Base-by-base conservation (phyloP, 345 rosid species). In the Physaria fendleri region DNA sequence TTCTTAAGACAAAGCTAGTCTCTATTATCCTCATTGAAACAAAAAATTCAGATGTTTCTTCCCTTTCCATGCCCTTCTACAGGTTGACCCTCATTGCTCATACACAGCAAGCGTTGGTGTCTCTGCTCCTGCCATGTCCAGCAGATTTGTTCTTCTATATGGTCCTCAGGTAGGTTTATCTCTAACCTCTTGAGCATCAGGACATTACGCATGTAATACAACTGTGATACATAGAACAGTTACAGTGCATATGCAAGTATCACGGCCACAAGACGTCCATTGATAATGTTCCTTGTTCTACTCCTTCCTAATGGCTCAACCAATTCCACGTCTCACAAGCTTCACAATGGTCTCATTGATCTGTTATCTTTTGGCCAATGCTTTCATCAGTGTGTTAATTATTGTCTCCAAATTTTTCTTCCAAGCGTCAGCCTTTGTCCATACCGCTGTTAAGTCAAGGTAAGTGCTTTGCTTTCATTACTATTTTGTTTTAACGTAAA, bases 11-110 rank as follows among this genome's bases (percentile, higher is more conserved):
- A 56, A 29, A 23, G 39, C 52, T 35, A 20, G 32, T 35, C 59
- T 58, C 39, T 44, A 56, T 12, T 60, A 37, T 65, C 27, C 59
- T 33, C 46, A 50, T 18, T 66, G 34, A 46, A 46, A 38, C 57
- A 32, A 2, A 24, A 30, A 56, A 45, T 27, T 11, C 14, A 53
- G 29, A 30, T 41, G 45, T 35, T 51, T 49, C 10, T 60, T 61
- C 24, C 32, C 10, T 45, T 40, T 68, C 48, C 30, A 3, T 43
- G 37, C 72, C 38, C 58, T 69, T 65, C 43, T 77, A 64, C 82
- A 93, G 99, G 88, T 83, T 83, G 99, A 93, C 66, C 97, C 99
- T 57, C 99, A 93, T 71, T 93, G 97, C 77, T 82, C 95, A 10
- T 93, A 89, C 62, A 85, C 80, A 56, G 74, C 81, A 53, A 77